Percentiles rank a stretch among this genome's conserved stretches.
Evolutionary conservation across 768 basidiomycete species (phyloP).

Genomic region (Sporobolomyces phaffii): DNA sequence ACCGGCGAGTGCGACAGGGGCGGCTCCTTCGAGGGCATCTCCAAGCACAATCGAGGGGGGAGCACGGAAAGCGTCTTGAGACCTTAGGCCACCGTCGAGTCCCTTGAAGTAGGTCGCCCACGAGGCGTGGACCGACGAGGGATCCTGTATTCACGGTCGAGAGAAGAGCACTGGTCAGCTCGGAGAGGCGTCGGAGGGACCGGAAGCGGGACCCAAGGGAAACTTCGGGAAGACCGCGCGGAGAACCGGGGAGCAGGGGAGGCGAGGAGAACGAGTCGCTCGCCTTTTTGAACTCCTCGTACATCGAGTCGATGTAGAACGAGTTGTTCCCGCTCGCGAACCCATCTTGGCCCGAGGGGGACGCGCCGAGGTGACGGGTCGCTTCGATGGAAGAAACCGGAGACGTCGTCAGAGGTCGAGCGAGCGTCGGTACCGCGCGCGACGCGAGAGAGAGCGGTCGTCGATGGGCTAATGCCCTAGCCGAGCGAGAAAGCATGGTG

Average conservation of each 20-base stretch:
- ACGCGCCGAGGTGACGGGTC: neutral
- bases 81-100: slow-evolving; percentile 76
- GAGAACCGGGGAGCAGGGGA: neutral
- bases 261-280: slow-evolving; percentile 5
- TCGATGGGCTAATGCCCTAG: slow-evolving; percentile 11
- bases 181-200: neutral
- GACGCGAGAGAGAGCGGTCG: neutral
- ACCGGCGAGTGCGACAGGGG: slow-evolving; percentile 55
- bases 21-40: slow-evolving; percentile 47
- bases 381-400: neutral
- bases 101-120: slow-evolving; percentile 94
- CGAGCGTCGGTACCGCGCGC: neutral
- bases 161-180: neutral
- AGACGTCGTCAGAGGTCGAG: neutral
- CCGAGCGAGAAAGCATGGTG: slow-evolving; percentile 13
- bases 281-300: slow-evolving; percentile 49
- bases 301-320: slow-evolving; percentile 25
- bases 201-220: neutral
- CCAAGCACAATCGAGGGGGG: slow-evolving; percentile 60
- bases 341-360: neutral
- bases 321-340: slow-evolving; percentile 15
- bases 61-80: slow-evolving; percentile 69
- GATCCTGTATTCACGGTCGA: slow-evolving; percentile 50
- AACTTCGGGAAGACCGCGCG: neutral
- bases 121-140: slow-evolving; percentile 81